Evolutionary conservation across 106 monocot genomes (phyloP).

Genomic region (Platanthera guangdongensis): DNA sequence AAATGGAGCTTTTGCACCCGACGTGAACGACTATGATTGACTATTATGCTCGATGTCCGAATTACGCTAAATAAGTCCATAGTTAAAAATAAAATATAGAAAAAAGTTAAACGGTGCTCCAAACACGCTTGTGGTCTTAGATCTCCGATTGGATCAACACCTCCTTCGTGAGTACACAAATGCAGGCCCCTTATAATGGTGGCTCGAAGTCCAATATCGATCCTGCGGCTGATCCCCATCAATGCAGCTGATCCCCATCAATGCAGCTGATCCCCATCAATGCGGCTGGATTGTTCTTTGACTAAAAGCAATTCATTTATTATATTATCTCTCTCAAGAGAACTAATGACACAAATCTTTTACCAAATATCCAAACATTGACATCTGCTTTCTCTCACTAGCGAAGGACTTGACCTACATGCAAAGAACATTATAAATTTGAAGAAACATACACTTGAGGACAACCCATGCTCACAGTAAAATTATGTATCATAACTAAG

Average conservation of each 20-base stretch:
- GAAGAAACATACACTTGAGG: background rate
- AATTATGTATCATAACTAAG: conserved; percentile 8
- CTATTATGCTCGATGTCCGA: no score
- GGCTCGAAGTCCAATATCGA: no score
- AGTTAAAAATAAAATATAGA: no score
- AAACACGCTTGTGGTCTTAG: no score
- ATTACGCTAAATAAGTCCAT: no score
- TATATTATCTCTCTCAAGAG: background rate
- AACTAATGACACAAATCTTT: conserved; percentile 14
- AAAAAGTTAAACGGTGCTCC: no score
- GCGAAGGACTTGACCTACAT: conserved; percentile 86
- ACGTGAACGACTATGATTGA: no score
- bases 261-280: background rate
- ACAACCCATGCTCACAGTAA: background rate
- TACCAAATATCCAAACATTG: conserved; percentile 78
- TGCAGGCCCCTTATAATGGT: no score
- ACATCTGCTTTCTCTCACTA: conserved; percentile 90
- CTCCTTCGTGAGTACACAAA: no score
- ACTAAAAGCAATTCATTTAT: background rate
- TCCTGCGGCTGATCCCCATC: no score
- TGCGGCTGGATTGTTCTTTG: background rate
- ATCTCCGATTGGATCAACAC: no score
- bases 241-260: background rate
- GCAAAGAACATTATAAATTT: conserved; percentile 8
- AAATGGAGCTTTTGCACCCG: no score